phyloP scores from a whole-genome alignment of 2,329 filamentous ascomycete species.

The Aspergillus fructus region DNA sequence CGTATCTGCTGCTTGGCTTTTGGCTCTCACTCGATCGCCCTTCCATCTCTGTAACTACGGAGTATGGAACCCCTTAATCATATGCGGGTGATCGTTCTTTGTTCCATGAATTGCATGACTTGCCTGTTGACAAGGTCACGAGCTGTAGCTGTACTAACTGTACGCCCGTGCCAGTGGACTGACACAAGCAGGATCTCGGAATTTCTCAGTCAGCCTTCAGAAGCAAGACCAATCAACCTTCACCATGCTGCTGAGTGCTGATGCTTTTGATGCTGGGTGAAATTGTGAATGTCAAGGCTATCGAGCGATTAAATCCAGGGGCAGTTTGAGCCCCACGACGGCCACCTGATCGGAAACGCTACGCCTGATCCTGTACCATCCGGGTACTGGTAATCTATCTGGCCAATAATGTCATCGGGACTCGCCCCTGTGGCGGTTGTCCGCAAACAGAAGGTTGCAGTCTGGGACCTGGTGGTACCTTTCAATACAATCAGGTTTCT shows the following conservation, averaged over 20 bases:
- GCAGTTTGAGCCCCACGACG: constrained; percentile 12
- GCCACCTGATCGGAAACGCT: constrained; percentile 15
- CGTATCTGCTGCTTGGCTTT: neutral
- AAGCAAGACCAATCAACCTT: neutral
- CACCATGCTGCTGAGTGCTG: no score
- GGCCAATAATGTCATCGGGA: constrained; percentile 3
- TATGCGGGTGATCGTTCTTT: constrained; percentile 3
- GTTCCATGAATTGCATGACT: constrained; percentile 4
- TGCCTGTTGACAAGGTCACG: constrained; percentile 2
- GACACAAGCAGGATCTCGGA: neutral
- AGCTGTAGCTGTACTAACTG: neutral
- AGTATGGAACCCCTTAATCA: constrained; percentile 2
- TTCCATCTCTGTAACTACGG: neutral
- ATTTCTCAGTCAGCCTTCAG: neutral
- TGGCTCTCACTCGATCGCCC: neutral
- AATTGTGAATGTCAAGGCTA: neutral
- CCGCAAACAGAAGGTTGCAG: constrained; percentile 15
- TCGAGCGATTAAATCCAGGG: constrained; percentile 8
- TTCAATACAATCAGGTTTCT: constrained; percentile 23
- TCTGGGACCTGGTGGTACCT: constrained; percentile 8
- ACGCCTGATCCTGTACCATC: constrained; percentile 7
- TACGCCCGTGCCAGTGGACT: neutral
- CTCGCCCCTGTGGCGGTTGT: constrained; percentile 11
- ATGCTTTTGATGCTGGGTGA: neutral
- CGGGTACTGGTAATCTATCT: constrained; percentile 10